Conservation (phyloP, 768 basidiomycete species). For the Tulasnella calospora region DNA sequence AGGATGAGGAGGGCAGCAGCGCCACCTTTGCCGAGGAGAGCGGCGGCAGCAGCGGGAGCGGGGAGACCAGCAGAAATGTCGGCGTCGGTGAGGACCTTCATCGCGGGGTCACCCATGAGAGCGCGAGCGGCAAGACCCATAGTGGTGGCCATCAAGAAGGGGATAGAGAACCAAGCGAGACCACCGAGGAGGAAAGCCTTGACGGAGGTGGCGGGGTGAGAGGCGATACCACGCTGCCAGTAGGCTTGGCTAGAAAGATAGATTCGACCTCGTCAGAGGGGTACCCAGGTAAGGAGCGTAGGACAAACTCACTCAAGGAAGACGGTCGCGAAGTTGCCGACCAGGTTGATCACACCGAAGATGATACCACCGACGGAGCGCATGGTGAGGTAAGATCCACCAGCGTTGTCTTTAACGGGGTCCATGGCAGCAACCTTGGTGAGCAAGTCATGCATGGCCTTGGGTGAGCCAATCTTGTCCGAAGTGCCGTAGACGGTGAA, state of each 20-base stretch:
- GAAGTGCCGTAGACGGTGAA: conserved; percentile 82
- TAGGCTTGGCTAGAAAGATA: conserved; percentile 55
- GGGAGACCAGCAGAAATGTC: conserved; percentile 89
- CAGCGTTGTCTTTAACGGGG: conserved; percentile 76
- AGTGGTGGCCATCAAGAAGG: conserved; percentile 57
- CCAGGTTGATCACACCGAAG: conserved; percentile 67
- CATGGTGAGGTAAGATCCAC: conserved; percentile 77
- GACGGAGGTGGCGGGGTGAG: conserved; percentile 74
- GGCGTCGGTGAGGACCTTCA: conserved; percentile 44
- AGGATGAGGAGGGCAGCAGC: conserved; percentile 73
- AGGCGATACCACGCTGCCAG: conserved; percentile 90
- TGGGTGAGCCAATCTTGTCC: conserved; percentile 70
- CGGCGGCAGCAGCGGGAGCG: conserved; percentile 75
- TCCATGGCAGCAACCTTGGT: conserved; percentile 34
- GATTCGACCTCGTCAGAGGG: background rate
- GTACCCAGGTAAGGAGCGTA: background rate
- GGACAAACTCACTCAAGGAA: conserved; percentile 14
- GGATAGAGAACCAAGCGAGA: conserved; percentile 52
- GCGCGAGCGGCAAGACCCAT: conserved; percentile 86
- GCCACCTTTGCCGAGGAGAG: conserved; percentile 73
- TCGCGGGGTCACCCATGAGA: conserved; percentile 50
- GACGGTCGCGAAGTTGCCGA: conserved; percentile 22
- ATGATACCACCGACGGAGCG: conserved; percentile 73
- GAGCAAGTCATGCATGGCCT: conserved; percentile 75
- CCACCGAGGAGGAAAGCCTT: conserved; percentile 90